These are phyloP conservation scores for Crithidia mellificae DNA, from an alignment of 208 protist genomes.

Conservation along the genomic window DNA sequence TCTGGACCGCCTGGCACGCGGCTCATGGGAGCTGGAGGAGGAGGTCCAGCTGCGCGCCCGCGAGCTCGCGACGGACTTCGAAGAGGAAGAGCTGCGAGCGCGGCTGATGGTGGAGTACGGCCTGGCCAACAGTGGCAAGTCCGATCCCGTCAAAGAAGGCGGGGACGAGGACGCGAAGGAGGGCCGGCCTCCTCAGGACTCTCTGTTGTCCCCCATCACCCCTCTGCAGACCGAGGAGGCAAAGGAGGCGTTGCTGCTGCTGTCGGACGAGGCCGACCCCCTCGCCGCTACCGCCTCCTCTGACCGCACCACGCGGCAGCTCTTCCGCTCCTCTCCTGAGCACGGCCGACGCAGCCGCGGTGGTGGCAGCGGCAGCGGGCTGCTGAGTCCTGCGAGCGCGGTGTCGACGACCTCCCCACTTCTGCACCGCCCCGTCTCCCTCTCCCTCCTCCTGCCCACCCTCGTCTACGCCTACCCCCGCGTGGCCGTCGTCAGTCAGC, in stretches of 20 bases:
- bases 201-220: conserved; percentile 3
- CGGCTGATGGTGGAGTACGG: conserved; percentile 25
- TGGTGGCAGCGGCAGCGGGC: neutral
- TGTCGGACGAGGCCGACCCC: conserved; percentile 5
- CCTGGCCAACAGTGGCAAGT: neutral
- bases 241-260: conserved; percentile 4
- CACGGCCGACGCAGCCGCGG: conserved; percentile 31
- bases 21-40: conserved; percentile 43
- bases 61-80: conserved; percentile 46
- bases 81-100: conserved; percentile 40
- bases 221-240: neutral
- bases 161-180: neutral
- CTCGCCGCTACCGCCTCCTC: conserved; percentile 9
- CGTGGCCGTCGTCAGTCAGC: conserved; percentile 34
- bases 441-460: conserved; percentile 28
- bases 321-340: conserved; percentile 34
- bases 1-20: conserved; percentile 32
- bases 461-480: conserved; percentile 43
- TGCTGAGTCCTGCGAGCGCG: neutral
- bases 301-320: conserved; percentile 21
- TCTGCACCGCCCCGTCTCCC: conserved; percentile 6
- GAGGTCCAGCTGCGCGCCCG: conserved; percentile 52
- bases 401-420: neutral
- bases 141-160: neutral
- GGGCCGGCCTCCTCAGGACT: neutral